phyloP scores from a whole-genome alignment of 176 grass and related monocot species.

The Rhynchospora breviuscula region DNA sequence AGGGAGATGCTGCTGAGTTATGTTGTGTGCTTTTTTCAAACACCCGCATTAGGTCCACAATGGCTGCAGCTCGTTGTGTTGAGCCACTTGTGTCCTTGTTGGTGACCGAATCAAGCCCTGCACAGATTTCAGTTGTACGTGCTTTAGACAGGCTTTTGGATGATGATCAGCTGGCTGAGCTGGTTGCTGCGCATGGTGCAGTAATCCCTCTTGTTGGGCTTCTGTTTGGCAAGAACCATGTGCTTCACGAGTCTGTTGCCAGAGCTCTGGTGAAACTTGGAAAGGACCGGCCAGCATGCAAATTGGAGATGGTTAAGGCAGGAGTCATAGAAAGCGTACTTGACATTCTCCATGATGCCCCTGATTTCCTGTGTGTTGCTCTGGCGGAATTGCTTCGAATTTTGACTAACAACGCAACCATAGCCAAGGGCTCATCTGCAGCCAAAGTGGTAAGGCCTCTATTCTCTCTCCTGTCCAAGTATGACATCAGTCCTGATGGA shows the following conservation, averaged over 20 bases:
- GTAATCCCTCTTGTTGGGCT: constrained; percentile 85
- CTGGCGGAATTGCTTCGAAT: constrained; percentile 92
- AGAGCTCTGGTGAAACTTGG: constrained; percentile 94
- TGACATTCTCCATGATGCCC: constrained; percentile 87
- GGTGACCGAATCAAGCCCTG: constrained; percentile 66
- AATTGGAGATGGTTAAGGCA: constrained; percentile 98
- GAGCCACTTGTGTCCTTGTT: constrained; percentile 85
- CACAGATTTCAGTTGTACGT: constrained; percentile 90
- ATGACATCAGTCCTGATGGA: constrained; percentile 77
- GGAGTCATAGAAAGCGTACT: constrained; percentile 95
- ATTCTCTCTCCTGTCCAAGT: constrained; percentile 78
- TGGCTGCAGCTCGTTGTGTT: constrained; percentile 86
- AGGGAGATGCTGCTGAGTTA: constrained; percentile 94
- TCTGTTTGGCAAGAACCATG: constrained; percentile 87
- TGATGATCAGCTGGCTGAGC: constrained; percentile 89
- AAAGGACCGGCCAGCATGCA: constrained; percentile 86
- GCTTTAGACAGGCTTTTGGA: constrained; percentile 95
- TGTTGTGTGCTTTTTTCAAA: constrained; percentile 93
- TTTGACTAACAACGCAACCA: constrained; percentile 95
- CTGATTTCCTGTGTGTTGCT: constrained; percentile 89
- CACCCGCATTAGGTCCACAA: constrained; percentile 91
- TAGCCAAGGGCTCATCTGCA: constrained; percentile 93
- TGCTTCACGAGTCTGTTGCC: constrained; percentile 81
- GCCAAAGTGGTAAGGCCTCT: constrained; percentile 92
- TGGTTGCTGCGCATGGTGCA: constrained; percentile 82